phyloP scores from a whole-genome alignment of 768 basidiomycete genomes.

The Xerocomellus chrysenteron region DNA sequence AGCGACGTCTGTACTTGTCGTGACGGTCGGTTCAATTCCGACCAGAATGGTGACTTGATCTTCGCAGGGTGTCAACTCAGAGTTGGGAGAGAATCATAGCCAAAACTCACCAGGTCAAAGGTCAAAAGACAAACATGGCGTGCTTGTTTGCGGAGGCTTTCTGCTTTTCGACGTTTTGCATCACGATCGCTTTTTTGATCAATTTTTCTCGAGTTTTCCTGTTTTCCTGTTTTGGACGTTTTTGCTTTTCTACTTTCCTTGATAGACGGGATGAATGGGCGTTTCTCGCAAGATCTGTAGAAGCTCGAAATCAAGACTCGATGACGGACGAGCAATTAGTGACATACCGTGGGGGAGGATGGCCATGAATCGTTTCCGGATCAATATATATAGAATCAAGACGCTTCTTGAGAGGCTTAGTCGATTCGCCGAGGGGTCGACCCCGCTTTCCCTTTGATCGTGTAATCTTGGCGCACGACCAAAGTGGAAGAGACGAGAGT shows the following conservation, averaged over 20 bases:
- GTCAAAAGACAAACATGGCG: not conserved
- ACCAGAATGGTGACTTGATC: not conserved
- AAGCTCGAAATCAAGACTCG: not conserved
- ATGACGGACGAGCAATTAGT: not conserved
- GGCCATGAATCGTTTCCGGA: conserved; percentile 5
- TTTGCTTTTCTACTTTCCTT: not conserved
- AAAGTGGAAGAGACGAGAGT: conserved; percentile 6
- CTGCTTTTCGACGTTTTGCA: not conserved
- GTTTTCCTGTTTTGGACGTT: not conserved
- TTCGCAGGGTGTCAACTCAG: not conserved
- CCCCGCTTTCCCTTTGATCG: conserved; percentile 8
- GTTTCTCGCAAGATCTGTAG: not conserved
- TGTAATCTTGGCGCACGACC: conserved; percentile 19
- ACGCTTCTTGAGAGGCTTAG: conserved; percentile 5
- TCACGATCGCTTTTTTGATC: not conserved
- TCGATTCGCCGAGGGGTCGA: not conserved
- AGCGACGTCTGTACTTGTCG: not conserved
- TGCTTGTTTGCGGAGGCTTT: not conserved
- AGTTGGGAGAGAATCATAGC: not conserved
- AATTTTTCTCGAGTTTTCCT: not conserved
- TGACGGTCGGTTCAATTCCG: not conserved
- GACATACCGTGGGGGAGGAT: not conserved
- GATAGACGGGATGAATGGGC: not conserved
- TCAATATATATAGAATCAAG: conserved; percentile 6
- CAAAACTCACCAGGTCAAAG: not conserved